Evolutionary conservation across 345 rosid species (phyloP).

Genomic region (Tarenaya hassleriana): DNA sequence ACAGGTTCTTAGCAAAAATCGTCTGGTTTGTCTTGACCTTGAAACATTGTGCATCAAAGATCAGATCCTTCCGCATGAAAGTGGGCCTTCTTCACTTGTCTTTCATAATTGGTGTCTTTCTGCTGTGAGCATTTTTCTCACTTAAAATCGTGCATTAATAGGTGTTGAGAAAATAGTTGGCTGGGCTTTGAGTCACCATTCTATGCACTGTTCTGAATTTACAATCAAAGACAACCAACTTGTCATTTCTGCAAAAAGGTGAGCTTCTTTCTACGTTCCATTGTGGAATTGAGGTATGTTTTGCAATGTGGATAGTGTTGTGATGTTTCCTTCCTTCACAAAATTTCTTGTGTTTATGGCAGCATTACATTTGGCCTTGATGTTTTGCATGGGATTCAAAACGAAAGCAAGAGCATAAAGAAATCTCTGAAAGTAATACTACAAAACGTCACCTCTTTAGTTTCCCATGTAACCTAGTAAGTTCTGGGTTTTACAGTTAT

Average conservation of each 20-base stretch:
- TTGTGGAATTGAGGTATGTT: background rate
- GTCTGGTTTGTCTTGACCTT: conserved; percentile 75
- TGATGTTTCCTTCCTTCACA: too few relatives aligned
- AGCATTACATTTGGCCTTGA: conserved; percentile 65
- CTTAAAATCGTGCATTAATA: conserved; percentile 18
- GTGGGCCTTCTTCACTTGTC: conserved; percentile 35
- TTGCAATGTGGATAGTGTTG: too few relatives aligned
- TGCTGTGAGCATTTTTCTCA: conserved; percentile 6
- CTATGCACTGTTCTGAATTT: conserved; percentile 65
- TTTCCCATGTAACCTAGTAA: conserved; percentile 2
- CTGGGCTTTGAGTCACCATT: conserved; percentile 81
- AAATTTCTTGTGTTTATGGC: conserved; percentile 25
- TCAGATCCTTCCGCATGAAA: conserved; percentile 71
- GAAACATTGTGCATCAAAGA: conserved; percentile 68
- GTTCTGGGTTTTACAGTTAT: background rate
- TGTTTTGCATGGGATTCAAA: conserved; percentile 61
- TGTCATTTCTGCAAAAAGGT: conserved; percentile 74
- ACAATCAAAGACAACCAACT: conserved; percentile 55
- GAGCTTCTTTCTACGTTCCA: conserved; percentile 13
- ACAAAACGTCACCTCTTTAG: conserved; percentile 3
- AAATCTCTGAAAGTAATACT: conserved; percentile 73
- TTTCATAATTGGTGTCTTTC: conserved; percentile 7
- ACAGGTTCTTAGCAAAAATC: conserved; percentile 68
- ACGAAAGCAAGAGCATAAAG: conserved; percentile 67
- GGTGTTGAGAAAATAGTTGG: conserved; percentile 96